A percentile compares a stretch with the other conserved stretches of the same genome.
Evolutionary conservation across 2,329 filamentous ascomycete genomes (phyloP).

Genomic region (Colletotrichum melonis): DNA sequence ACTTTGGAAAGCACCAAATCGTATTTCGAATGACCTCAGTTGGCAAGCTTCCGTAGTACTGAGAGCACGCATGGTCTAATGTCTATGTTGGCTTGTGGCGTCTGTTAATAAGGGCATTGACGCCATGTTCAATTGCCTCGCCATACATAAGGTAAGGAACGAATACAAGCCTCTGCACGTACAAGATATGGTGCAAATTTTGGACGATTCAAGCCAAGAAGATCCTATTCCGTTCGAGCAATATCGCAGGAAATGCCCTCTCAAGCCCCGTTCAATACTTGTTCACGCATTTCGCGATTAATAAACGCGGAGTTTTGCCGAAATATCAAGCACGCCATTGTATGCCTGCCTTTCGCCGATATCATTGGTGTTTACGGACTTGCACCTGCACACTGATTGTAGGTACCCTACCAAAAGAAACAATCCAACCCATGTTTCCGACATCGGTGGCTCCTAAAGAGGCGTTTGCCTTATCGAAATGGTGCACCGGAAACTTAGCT

Average conservation of each 20-base stretch:
- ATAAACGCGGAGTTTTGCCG: background rate
- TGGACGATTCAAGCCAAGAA: too few relatives aligned
- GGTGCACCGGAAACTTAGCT: background rate
- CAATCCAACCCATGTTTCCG: background rate
- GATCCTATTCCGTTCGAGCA: too few relatives aligned
- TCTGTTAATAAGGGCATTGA: too few relatives aligned
- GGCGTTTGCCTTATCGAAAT: background rate
- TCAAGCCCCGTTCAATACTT: background rate
- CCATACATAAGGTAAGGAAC: too few relatives aligned
- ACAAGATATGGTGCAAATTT: too few relatives aligned
- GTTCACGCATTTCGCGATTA: background rate
- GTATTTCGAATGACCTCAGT: too few relatives aligned
- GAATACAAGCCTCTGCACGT: too few relatives aligned
- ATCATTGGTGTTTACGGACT: background rate
- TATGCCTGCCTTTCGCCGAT: background rate
- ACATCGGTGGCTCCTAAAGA: background rate
- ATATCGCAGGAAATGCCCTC: background rate
- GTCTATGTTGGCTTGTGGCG: too few relatives aligned
- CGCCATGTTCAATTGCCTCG: too few relatives aligned
- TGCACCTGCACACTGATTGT: background rate
- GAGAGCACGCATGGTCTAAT: too few relatives aligned
- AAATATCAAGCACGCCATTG: slow-evolving; percentile 12
- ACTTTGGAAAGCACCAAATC: too few relatives aligned
- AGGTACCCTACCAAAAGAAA: background rate
- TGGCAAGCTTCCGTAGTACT: too few relatives aligned